These are phyloP conservation scores for Mrakia gelida DNA, from an alignment of 768 basidiomycete species.

Conservation along the genomic window DNA sequence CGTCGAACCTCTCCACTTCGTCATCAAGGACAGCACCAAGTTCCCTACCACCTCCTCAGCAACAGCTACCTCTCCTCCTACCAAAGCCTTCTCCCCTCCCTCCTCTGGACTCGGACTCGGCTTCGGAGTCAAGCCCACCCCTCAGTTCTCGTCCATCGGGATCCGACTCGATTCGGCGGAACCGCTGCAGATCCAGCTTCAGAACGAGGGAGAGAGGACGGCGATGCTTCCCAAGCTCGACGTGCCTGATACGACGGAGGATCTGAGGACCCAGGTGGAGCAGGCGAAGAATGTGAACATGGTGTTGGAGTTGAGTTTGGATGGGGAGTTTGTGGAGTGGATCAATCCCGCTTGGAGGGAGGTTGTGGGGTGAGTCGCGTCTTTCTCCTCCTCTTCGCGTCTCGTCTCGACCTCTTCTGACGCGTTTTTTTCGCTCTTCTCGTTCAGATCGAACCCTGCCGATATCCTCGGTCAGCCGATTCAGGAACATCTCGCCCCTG, in stretches of 20 bases:
- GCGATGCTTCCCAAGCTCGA: slow-evolving; percentile 32
- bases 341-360: slow-evolving; percentile 92
- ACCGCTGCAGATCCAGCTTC: not conserved
- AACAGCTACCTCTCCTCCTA: slow-evolving; percentile 48
- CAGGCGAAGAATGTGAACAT: slow-evolving; percentile 94
- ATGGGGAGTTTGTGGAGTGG: slow-evolving; percentile 93
- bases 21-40: slow-evolving; percentile 57
- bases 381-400: not conserved
- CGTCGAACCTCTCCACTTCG: slow-evolving; percentile 86
- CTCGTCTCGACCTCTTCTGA: not conserved
- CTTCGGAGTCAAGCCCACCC: not conserved
- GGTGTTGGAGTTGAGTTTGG: slow-evolving; percentile 86
- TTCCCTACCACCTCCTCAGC: not conserved
- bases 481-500: slow-evolving; percentile 70
- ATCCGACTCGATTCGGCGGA: slow-evolving; percentile 19
- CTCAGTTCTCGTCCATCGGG: slow-evolving; percentile 16
- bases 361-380: slow-evolving; percentile 55
- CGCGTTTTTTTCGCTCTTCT: slow-evolving; percentile 18
- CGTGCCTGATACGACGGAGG: slow-evolving; percentile 62
- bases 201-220: slow-evolving; percentile 20
- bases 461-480: slow-evolving; percentile 73
- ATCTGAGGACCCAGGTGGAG: slow-evolving; percentile 82
- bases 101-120: slow-evolving; percentile 30
- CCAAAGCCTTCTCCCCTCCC: slow-evolving; percentile 48
- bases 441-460: slow-evolving; percentile 70